These are phyloP conservation scores for Musa troglodytarum DNA, from an alignment of 176 grass and related monocot species.

Conservation along the genomic window DNA sequence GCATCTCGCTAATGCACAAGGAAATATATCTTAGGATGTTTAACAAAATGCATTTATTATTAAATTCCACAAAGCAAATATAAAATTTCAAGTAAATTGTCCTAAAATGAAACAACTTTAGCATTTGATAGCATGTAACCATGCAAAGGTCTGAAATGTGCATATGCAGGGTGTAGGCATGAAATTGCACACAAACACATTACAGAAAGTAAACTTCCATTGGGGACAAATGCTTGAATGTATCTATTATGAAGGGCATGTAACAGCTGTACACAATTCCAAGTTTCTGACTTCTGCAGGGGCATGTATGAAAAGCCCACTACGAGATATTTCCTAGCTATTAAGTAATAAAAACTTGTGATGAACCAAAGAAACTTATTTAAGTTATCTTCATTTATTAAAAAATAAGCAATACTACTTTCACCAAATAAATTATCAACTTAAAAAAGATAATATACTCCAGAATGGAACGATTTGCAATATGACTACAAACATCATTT, in stretches of 20 bases:
- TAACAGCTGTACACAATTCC: no score
- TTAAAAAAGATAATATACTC: background rate
- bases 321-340: no score
- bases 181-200: background rate
- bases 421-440: background rate
- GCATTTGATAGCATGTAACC: no score
- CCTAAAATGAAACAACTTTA: background rate
- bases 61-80: background rate
- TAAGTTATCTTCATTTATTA: background rate
- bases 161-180: background rate
- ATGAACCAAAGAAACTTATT: background rate
- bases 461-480: background rate
- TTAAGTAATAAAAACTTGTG: background rate
- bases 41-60: background rate
- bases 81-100: background rate
- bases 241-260: no score
- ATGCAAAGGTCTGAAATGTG: no score
- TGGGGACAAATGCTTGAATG: no score
- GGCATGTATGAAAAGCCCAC: no score
- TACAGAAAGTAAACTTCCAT: no score
- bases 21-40: no score
- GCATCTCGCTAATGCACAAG: no score
- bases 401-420: background rate
- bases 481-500: constrained; percentile 20
- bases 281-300: no score